Evolutionary conservation across 2,329 filamentous ascomycete genomes (phyloP), one percentile per base, ranked within the genome.

Genomic region (Curvularia lunata): DNA sequence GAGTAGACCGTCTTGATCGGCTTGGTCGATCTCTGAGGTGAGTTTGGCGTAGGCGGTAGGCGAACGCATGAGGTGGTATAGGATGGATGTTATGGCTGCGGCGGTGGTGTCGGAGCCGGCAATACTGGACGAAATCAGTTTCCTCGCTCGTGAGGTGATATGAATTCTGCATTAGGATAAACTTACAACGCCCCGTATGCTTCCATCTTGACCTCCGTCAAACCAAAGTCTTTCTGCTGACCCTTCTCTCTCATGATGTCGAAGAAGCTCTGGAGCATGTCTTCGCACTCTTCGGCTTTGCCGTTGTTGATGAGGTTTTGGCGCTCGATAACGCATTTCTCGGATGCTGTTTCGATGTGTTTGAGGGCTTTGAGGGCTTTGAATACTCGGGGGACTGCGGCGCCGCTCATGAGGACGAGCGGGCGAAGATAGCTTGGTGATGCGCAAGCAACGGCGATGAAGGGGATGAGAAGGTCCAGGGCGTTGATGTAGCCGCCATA

Each of bases 41-140:
- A 91, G 77, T 27, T 81, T 81, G 7, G 71, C 69, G 55, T 89
- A 83, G 10, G 80, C 81, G 0, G 64, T 21, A 0, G 86, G 86
- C 62, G 86, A 84, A 67, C 86, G 86, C 23, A 92, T 80, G 3
- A 92, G 76, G 72, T 86, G 86, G 75, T 92, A 92, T 65, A 93
- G 89, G 0, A 91, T 83, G 5, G 86, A 82, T 5, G 84, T 84
- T 0, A 92, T 80, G 7, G 84, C 85, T 68, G 92, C 92, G 21
- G 88, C 90, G 0, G 90, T 93, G 0, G 90, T 93, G 73, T 54
- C 43, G 8, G 52, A 54, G 4, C 43, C 43, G 5, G 52, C 52
- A 1, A 54, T 41, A 10, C 43, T 54, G 25, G 25, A 27, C n/a
- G 25, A 27, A 27, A 27, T 27, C 8, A 27, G 25, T 27, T 27